Evolutionary conservation across 202 grass and related monocot species (phyloP).

Genomic region (Panicum virgatum): DNA sequence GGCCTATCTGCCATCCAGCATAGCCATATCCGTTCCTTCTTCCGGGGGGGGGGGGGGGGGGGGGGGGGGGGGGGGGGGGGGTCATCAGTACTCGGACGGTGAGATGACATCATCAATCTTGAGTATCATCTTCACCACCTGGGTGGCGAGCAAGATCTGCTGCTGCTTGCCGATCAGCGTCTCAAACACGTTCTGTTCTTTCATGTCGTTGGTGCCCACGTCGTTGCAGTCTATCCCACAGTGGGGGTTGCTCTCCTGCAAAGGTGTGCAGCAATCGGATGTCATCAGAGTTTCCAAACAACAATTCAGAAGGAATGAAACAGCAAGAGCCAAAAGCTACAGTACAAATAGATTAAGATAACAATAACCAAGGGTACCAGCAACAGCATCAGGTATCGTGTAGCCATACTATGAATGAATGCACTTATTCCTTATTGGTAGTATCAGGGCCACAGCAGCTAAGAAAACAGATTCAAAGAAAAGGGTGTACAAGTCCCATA

Average conservation of each 20-base stretch:
- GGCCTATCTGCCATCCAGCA: neutral
- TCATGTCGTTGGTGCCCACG: constrained; percentile 85
- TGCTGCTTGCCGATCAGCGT: constrained; percentile 96
- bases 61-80: no score
- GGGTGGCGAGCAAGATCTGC: constrained; percentile 88
- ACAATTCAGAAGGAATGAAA: neutral
- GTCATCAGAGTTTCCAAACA: neutral
- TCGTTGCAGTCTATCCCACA: constrained; percentile 91
- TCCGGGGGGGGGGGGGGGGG: no score
- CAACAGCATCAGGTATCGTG: neutral
- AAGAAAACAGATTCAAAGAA: neutral
- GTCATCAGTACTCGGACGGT: constrained; percentile 55
- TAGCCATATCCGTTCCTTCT: neutral
- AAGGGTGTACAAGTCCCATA: constrained; percentile 42
- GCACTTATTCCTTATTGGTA: neutral
- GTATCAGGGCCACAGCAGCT: neutral
- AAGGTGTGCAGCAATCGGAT: constrained; percentile 27
- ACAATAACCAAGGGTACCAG: neutral
- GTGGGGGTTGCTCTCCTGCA: constrained; percentile 77
- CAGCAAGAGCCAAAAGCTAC: neutral
- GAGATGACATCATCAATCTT: constrained; percentile 94
- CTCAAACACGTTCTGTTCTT: constrained; percentile 88
- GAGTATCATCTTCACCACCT: constrained; percentile 98
- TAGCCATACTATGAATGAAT: neutral
- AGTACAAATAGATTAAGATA: neutral